Conservation (phyloP, 768 basidiomycete genomes). For the Amanita thiersii region DNA sequence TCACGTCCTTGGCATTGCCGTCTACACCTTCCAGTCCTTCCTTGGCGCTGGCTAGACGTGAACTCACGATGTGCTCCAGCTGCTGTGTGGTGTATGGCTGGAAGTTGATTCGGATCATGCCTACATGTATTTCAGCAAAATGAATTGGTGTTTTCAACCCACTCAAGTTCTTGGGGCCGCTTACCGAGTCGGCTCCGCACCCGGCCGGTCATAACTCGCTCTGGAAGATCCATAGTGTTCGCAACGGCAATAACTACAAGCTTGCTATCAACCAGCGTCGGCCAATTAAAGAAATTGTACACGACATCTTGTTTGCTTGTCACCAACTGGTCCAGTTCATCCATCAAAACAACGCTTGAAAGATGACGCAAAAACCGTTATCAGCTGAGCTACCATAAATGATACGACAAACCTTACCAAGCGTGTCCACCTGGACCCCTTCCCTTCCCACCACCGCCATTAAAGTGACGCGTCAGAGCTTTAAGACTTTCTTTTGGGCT, state of each 20-base stretch:
- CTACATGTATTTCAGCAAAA: conserved; percentile 26
- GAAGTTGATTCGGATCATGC: conserved; percentile 90
- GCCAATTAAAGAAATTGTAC: conserved; percentile 99
- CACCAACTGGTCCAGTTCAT: conserved; percentile 95
- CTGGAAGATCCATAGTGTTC: conserved; percentile 97
- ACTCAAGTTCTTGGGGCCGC: conserved; percentile 14
- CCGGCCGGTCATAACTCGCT: conserved; percentile 86
- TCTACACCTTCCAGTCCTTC: conserved; percentile 40
- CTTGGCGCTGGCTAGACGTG: conserved; percentile 58
- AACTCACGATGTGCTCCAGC: conserved; percentile 80
- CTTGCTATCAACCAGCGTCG: conserved; percentile 79
- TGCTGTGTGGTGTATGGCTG: conserved; percentile 76
- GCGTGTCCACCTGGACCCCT: conserved; percentile 81
- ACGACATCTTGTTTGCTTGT: conserved; percentile 97
- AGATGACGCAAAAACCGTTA: conserved; percentile 10
- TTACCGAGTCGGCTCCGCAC: conserved; percentile 87
- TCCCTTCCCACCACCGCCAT: conserved; percentile 35
- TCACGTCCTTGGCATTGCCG: conserved; percentile 38
- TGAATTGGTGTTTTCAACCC: not conserved
- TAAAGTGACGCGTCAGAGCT: conserved; percentile 72
- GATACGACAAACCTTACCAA: conserved; percentile 48
- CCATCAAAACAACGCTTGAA: conserved; percentile 89
- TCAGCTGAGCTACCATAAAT: not conserved
- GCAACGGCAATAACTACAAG: conserved; percentile 95
- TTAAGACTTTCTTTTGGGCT: conserved; percentile 79